Percentiles rank a stretch among this genome's conserved stretches.
phyloP scores from a whole-genome alignment of 2,329 filamentous ascomycete genomes.

The Davidsoniella neocaledoniae region DNA sequence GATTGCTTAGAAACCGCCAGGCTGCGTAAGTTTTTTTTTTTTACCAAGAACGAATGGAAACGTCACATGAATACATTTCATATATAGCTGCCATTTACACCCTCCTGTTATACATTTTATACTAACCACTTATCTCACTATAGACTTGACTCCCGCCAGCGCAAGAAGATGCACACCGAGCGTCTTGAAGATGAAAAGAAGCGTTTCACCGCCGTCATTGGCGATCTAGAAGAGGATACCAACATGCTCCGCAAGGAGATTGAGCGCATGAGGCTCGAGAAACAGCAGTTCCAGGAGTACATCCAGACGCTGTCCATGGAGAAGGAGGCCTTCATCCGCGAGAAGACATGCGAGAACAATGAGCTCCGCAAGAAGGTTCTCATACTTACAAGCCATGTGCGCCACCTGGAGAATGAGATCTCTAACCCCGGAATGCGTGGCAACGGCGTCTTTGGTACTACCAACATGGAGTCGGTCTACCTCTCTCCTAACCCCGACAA shows the following conservation, averaged over 20 bases:
- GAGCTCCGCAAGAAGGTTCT: conserved; percentile 86
- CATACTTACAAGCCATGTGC: conserved; percentile 57
- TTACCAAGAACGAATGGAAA: conserved; percentile 12
- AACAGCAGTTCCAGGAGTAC: conserved; percentile 57
- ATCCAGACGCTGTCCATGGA: conserved; percentile 65
- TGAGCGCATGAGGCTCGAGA: conserved; percentile 54
- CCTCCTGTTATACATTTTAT: neutral
- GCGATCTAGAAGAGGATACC: conserved; percentile 63
- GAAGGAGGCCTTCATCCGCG: conserved; percentile 80
- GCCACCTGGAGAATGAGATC: conserved; percentile 40
- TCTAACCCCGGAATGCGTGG: conserved; percentile 16
- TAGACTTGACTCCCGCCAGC: conserved; percentile 86
- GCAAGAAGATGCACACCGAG: conserved; percentile 97
- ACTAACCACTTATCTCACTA: conserved; percentile 7
- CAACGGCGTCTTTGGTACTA: conserved; percentile 44
- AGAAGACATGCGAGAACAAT: conserved; percentile 76
- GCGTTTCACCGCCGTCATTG: conserved; percentile 61
- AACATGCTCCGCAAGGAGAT: conserved; percentile 49
- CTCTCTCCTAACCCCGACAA: conserved; percentile 57
- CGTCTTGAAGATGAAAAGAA: conserved; percentile 96
- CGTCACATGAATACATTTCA: no score
- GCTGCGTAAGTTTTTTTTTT: conserved; percentile 57
- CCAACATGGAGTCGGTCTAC: conserved; percentile 66
- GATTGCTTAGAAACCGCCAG: conserved; percentile 83
- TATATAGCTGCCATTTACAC: no score